Evolutionary conservation across 345 rosid species (phyloP).

Genomic region (Nasturtium officinale): DNA sequence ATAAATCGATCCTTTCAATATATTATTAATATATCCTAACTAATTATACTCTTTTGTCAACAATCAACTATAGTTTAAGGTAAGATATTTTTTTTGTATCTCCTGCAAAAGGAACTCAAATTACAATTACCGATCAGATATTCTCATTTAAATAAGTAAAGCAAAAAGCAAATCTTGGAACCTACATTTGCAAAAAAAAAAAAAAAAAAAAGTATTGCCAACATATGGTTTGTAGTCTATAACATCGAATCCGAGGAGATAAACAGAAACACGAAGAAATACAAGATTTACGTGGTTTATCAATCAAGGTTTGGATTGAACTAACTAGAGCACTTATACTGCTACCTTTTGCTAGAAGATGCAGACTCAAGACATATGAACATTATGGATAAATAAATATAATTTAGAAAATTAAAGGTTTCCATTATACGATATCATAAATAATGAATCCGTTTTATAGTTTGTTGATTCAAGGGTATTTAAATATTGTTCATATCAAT

Average conservation of each 20-base stretch:
- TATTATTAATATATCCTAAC: neutral
- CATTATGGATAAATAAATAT: too few relatives aligned
- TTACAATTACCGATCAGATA: conserved; percentile 31
- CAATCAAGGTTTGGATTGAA: neutral
- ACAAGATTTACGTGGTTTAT: neutral
- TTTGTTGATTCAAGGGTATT: conserved; percentile 24
- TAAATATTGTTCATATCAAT: conserved; percentile 10
- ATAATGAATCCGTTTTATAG: neutral
- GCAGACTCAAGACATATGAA: neutral
- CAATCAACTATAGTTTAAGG: conserved; percentile 1
- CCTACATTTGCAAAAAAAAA: neutral
- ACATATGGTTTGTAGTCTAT: conserved; percentile 9
- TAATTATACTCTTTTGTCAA: conserved; percentile 10
- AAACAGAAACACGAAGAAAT: neutral
- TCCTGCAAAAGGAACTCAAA: conserved; percentile 34
- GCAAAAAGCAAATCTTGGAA: conserved; percentile 24
- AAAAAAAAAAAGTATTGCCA: too few relatives aligned
- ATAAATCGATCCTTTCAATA: conserved; percentile 11
- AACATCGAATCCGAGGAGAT: neutral
- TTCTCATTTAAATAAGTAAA: conserved; percentile 28
- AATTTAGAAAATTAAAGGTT: neutral
- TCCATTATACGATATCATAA: neutral
- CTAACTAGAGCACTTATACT: neutral
- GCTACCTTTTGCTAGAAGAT: neutral
- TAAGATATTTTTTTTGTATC: conserved; percentile 34